Percentiles rank a stretch among this genome's conserved stretches.
Conservation (phyloP, 1,284 basidiomycete species). For the Moniliophthora roreri region DNA sequence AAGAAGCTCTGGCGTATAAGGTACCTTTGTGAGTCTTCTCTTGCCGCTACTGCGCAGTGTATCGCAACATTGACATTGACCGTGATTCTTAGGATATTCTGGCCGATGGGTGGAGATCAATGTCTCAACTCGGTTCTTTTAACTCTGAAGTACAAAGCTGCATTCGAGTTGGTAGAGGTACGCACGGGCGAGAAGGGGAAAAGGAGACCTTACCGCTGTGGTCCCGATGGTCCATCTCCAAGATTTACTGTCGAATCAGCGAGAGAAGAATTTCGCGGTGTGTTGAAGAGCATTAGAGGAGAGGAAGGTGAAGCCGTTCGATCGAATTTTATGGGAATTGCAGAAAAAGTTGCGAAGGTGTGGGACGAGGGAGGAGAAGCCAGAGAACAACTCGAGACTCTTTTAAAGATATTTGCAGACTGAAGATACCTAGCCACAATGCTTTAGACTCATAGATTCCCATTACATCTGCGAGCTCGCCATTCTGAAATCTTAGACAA, state of each 20-base stretch:
- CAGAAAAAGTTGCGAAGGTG: neutral
- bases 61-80: neutral
- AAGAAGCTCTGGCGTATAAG: conserved; percentile 7
- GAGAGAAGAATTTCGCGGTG: neutral
- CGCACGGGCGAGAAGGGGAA: conserved; percentile 15
- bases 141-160: conserved; percentile 17
- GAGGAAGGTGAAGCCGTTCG: neutral
- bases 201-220: conserved; percentile 10
- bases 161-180: conserved; percentile 22
- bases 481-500: too few species aligned
- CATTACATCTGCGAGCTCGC: too few species aligned
- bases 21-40: conserved; percentile 11
- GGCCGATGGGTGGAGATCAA: conserved; percentile 24
- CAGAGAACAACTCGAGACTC: neutral
- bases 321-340: neutral
- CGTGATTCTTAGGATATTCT: conserved; percentile 21
- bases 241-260: conserved; percentile 5
- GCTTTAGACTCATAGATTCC: conserved; percentile 24
- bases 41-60: neutral
- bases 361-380: conserved; percentile 2
- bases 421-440: conserved; percentile 21
- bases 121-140: conserved; percentile 18
- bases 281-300: neutral
- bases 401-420: conserved; percentile 1
- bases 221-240: neutral